Evolutionary conservation across 768 basidiomycete genomes (phyloP).

Genomic region (Hypholoma fasciculare): DNA sequence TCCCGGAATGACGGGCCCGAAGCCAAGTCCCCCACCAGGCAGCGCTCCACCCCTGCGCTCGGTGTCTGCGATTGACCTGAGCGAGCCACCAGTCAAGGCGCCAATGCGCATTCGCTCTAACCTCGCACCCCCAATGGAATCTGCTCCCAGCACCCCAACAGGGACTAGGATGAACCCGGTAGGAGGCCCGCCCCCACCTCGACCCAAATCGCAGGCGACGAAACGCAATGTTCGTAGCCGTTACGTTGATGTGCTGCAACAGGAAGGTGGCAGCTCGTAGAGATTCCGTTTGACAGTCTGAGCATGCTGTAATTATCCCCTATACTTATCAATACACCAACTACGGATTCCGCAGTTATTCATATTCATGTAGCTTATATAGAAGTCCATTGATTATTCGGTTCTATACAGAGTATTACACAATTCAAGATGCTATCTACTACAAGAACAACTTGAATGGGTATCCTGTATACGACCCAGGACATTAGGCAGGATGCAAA

Average conservation of each 20-base stretch:
- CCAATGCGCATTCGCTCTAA: constrained; percentile 65
- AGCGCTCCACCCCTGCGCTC: constrained; percentile 51
- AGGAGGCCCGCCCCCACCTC: constrained; percentile 51
- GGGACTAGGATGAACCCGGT: constrained; percentile 45
- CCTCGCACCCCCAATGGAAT: constrained; percentile 53
- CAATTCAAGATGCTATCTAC: constrained; percentile 4
- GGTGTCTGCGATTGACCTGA: constrained; percentile 65
- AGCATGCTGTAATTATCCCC: constrained; percentile 15
- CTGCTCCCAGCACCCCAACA: constrained; percentile 49
- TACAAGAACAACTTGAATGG: constrained; percentile 79
- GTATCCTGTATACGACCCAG: constrained; percentile 51
- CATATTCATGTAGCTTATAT: constrained; percentile 5
- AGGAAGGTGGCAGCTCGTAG: constrained; percentile 33
- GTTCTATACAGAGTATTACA: constrained; percentile 1
- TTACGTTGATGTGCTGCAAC: constrained; percentile 90
- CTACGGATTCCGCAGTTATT: constrained; percentile 1
- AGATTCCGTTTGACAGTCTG: constrained; percentile 6
- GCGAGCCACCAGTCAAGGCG: constrained; percentile 50
- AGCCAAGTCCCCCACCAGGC: constrained; percentile 14
- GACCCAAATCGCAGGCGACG: constrained; percentile 59
- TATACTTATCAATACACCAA: constrained; percentile 12
- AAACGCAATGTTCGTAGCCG: constrained; percentile 81
- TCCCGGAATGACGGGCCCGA: constrained; percentile 53
- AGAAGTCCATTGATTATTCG: neutral
- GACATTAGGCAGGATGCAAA: neutral